Base-by-base conservation (phyloP, 495 filamentous ascomycete species). In the Amniculicola lignicola region DNA sequence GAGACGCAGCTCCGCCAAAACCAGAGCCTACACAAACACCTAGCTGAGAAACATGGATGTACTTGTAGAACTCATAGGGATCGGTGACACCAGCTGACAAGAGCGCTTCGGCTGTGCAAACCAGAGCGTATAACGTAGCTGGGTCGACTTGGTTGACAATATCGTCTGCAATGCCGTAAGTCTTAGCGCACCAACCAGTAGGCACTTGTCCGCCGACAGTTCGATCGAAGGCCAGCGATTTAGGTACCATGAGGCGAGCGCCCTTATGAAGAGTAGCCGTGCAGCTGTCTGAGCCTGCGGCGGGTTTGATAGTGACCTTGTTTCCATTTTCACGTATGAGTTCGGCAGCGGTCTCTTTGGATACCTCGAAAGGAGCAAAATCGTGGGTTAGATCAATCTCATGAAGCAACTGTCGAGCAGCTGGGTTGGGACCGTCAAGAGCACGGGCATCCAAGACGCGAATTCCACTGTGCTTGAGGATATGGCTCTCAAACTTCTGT, bases 61-160 rank as follows among this genome's bases (percentile, higher is more conserved):
- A 96, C 74, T 95, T 90, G 79, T 97, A 97, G 72, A 97, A 96
- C 70, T 97, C 92, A 65, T 95, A 97, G 15, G 92, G 91, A 70
- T 97, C 92, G 11, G 90, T 96, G 68, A 97, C 89, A 82, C 92
- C 92, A 43, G 90, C 82, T 0, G 88, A 82, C 37, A 96, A 78
- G 43, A 97, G 82, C 9, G 91, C 80, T 70, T 97, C 92, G 4
- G 84, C 89, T 21, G 89, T 91, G 62, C 88, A 89, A 47, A 96
- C 88, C 33, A 97, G 83, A 16, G 95, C 88, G 62, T 85, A 96
- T 23, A 97, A 76, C 2, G 92, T 94, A 39, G 94, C 89, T 2
- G 90, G 91, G 61, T 97, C 92, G 48, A 97, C 92, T 71, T 97
- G 92, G 40, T 84, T 84, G 64, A 96, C 89, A 62, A 97, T 97